Conservation (phyloP, 352 stramenopile genomes). For the Peronospora farinosa region DNA sequence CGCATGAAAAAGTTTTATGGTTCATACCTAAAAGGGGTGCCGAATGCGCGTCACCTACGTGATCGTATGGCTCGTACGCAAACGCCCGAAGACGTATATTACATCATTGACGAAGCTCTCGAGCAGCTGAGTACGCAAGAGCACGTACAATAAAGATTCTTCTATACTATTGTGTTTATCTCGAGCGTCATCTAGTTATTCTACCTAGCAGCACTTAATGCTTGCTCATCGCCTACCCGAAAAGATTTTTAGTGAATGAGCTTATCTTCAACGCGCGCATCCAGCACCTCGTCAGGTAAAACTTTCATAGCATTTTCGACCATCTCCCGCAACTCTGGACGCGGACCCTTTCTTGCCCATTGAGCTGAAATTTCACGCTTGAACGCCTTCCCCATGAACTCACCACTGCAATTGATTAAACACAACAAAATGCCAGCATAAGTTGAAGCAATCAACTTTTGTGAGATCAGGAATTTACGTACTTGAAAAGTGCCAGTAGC, state of each 20-base stretch:
- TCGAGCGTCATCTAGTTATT: neutral
- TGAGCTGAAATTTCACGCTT: conserved; percentile 69
- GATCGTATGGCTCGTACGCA: conserved; percentile 46
- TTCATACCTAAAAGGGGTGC: conserved; percentile 67
- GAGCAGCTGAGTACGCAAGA: conserved; percentile 25
- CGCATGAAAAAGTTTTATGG: conserved; percentile 81
- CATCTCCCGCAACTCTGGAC: conserved; percentile 63
- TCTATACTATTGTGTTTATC: conserved; percentile 22
- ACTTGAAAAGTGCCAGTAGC: conserved; percentile 73
- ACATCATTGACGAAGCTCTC: conserved; percentile 47
- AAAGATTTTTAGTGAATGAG: conserved; percentile 19
- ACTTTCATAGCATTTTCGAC: conserved; percentile 66
- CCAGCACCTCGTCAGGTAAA: conserved; percentile 64
- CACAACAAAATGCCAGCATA: conserved; percentile 3
- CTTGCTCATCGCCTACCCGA: conserved; percentile 2
- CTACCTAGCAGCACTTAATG: conserved; percentile 13
- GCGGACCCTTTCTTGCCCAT: conserved; percentile 57
- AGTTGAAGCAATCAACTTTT: neutral
- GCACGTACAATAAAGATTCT: conserved; percentile 10
- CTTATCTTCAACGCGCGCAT: conserved; percentile 63
- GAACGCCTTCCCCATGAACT: conserved; percentile 73
- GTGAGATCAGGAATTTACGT: conserved; percentile 15
- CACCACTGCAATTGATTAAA: conserved; percentile 38
- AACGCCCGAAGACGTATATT: conserved; percentile 48
- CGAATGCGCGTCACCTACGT: conserved; percentile 58